phyloP scores from a whole-genome alignment of 2,329 filamentous ascomycete species.

The Aureobasidium sp. region DNA sequence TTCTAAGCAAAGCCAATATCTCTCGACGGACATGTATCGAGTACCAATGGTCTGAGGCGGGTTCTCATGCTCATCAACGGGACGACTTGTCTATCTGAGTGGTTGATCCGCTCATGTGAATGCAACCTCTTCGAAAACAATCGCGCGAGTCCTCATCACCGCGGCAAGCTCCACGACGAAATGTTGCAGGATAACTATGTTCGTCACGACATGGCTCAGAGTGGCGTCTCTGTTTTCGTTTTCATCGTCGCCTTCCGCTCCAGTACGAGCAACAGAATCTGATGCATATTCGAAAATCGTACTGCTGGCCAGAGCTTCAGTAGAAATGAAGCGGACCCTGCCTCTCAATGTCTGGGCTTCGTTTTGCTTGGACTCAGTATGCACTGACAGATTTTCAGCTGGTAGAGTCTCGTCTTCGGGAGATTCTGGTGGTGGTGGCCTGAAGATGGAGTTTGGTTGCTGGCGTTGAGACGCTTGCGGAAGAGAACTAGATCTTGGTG shows the following conservation, averaged over 20 bases:
- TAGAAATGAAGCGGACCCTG: not conserved
- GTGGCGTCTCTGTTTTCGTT: conserved; percentile 35
- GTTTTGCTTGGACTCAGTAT: conserved; percentile 2
- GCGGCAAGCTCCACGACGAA: conserved; percentile 45
- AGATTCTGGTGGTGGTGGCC: conserved; percentile 30
- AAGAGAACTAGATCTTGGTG: conserved; percentile 7
- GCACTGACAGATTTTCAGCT: not conserved
- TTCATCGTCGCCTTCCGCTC: conserved; percentile 18
- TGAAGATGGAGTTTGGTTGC: conserved; percentile 21
- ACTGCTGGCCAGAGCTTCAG: not conserved
- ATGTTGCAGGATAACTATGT: conserved; percentile 44
- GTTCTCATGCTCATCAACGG: not conserved
- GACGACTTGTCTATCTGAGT: not conserved
- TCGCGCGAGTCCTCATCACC: conserved; percentile 42
- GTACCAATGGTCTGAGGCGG: not conserved
- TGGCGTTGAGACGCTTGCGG: not conserved
- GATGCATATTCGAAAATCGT: not conserved
- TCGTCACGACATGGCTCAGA: conserved; percentile 44
- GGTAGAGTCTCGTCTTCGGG: not conserved
- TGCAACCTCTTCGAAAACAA: conserved; percentile 41
- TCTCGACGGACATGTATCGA: not conserved
- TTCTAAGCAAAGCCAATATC: not conserved
- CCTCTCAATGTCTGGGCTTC: conserved; percentile 4
- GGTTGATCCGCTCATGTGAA: conserved; percentile 23
- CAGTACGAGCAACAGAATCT: not conserved